A percentile compares a stretch with the other conserved stretches of the same genome.
phyloP scores from a whole-genome alignment of 495 filamentous ascomycete species.

The Penicillium soppii region DNA sequence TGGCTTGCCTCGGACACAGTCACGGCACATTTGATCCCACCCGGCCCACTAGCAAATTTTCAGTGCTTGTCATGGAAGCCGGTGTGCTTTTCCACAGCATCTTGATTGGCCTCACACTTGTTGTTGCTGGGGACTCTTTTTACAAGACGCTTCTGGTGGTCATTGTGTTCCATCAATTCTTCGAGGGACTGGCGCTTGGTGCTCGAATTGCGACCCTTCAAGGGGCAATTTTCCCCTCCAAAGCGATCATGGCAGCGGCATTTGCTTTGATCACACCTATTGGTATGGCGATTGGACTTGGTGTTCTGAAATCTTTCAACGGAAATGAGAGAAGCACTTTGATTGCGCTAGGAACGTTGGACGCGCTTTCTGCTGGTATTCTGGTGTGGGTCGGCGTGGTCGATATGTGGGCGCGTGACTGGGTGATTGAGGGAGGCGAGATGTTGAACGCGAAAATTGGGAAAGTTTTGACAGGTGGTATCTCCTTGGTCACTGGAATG shows the following conservation, averaged over 20 bases:
- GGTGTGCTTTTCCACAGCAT: constrained; percentile 75
- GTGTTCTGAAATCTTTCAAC: constrained; percentile 42
- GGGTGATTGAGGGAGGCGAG: constrained; percentile 43
- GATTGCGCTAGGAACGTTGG: constrained; percentile 41
- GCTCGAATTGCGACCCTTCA: constrained; percentile 72
- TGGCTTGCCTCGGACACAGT: constrained; percentile 29
- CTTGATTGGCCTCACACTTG: constrained; percentile 36
- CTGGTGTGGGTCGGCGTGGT: constrained; percentile 47
- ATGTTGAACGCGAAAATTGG: constrained; percentile 34
- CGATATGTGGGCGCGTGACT: constrained; percentile 47
- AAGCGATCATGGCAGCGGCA: constrained; percentile 33
- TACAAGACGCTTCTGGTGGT: constrained; percentile 73
- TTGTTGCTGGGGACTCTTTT: constrained; percentile 39
- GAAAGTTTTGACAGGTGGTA: constrained; percentile 33
- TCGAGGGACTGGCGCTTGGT: constrained; percentile 71
- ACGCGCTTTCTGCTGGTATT: constrained; percentile 47
- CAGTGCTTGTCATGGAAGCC: constrained; percentile 63
- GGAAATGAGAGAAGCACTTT: constrained; percentile 34
- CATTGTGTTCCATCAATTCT: constrained; percentile 69
- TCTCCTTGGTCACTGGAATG: constrained; percentile 34
- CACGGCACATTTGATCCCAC: constrained; percentile 30
- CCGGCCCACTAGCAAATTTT: constrained; percentile 49
- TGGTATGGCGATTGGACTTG: constrained; percentile 47
- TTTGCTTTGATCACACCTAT: constrained; percentile 47
- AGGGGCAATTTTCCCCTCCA: constrained; percentile 38